Conservation (phyloP, 371 early-diverging fungal genomes). For the Saksenaea vasiformis region DNA sequence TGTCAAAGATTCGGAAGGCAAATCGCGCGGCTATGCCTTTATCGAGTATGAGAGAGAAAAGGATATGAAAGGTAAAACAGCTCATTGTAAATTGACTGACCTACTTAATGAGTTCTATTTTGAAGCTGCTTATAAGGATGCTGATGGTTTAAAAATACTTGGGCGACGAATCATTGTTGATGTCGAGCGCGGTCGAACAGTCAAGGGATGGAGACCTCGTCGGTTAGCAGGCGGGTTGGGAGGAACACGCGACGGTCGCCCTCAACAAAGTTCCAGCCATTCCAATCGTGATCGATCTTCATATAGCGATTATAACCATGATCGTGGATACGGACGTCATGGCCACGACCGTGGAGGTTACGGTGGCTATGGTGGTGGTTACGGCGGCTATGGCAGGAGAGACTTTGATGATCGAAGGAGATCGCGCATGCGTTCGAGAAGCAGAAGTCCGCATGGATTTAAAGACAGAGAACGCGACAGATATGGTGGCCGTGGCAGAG, state of each 20-base stretch:
- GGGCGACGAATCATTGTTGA: conserved; percentile 91
- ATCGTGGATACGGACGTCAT: conserved; percentile 14
- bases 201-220: conserved; percentile 93
- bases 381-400: conserved; percentile 26
- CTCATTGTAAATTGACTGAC: background rate
- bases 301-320: conserved; percentile 23
- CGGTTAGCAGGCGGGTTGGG: conserved; percentile 94
- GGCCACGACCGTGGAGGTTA: conserved; percentile 28
- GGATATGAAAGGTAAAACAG: conserved; percentile 75
- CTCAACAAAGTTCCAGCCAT: conserved; percentile 48
- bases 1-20: conserved; percentile 64
- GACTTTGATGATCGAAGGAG: conserved; percentile 41
- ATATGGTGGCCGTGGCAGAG: conserved; percentile 50
- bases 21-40: conserved; percentile 93
- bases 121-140: conserved; percentile 83
- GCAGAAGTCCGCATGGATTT: conserved; percentile 41
- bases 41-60: conserved; percentile 93
- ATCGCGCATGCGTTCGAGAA: conserved; percentile 44
- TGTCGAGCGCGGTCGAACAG: conserved; percentile 96
- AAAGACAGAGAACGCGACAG: conserved; percentile 44
- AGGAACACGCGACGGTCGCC: conserved; percentile 73
- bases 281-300: conserved; percentile 49
- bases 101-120: background rate
- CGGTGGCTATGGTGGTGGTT: conserved; percentile 40
- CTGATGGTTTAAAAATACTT: conserved; percentile 86